These are phyloP conservation scores for Lentinula raphanica DNA, from an alignment of 768 basidiomycete species.

Conservation along the genomic window DNA sequence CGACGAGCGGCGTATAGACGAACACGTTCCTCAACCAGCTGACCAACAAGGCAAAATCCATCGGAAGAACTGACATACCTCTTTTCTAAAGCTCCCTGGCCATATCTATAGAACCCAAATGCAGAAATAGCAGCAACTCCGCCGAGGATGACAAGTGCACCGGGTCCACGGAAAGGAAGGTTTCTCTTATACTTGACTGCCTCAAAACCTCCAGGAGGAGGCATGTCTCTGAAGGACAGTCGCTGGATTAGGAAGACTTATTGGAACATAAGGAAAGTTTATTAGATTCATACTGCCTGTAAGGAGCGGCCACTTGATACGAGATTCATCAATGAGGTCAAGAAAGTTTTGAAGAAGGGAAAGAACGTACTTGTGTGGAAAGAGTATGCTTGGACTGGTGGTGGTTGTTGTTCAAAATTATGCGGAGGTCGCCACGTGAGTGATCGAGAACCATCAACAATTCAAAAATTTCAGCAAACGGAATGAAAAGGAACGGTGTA, in stretches of 20 bases:
- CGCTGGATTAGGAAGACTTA: neutral
- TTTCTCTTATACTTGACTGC: conserved; percentile 93
- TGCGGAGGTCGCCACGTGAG: neutral
- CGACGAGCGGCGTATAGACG: conserved; percentile 49
- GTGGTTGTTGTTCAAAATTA: neutral
- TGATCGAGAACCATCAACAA: neutral
- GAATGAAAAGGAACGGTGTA: neutral
- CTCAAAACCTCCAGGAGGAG: conserved; percentile 90
- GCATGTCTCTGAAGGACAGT: conserved; percentile 59
- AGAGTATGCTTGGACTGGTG: neutral
- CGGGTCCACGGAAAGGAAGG: conserved; percentile 83
- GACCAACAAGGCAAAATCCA: conserved; percentile 30
- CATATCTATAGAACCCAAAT: conserved; percentile 89
- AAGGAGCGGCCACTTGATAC: neutral
- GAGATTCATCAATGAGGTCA: no score
- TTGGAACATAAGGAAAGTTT: neutral
- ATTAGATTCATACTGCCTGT: conserved; percentile 6
- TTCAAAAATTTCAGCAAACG: neutral
- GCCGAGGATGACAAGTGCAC: conserved; percentile 74
- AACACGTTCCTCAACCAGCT: conserved; percentile 70
- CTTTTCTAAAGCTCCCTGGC: conserved; percentile 87
- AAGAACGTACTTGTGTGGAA: neutral
- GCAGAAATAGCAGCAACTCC: conserved; percentile 82
- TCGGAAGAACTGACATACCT: conserved; percentile 52
- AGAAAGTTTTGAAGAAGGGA: neutral